Percentiles rank a stretch among this genome's conserved stretches.
Evolutionary conservation across 495 filamentous ascomycete genomes (phyloP).

Genomic region (Glonium stellatum): DNA sequence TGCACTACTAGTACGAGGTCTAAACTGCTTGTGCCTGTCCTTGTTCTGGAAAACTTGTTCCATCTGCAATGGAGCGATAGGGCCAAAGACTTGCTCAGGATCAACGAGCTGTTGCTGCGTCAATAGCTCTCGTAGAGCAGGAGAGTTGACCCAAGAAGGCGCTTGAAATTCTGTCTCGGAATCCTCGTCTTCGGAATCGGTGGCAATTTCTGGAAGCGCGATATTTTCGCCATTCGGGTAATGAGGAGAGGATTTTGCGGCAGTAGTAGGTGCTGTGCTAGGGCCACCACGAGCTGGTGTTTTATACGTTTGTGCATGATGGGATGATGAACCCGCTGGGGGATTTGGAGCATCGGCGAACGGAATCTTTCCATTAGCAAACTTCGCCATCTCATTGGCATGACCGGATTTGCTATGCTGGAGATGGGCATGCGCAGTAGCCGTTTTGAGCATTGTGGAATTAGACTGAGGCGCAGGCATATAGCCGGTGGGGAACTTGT

Average conservation of each 20-base stretch:
- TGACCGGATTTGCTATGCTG: slow-evolving; percentile 53
- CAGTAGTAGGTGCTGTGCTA: slow-evolving; percentile 38
- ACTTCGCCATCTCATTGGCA: slow-evolving; percentile 70
- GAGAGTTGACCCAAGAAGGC: slow-evolving; percentile 78
- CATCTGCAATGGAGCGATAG: slow-evolving; percentile 76
- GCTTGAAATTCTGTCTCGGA: slow-evolving; percentile 55
- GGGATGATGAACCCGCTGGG: slow-evolving; percentile 15
- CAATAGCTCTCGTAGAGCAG: slow-evolving; percentile 62
- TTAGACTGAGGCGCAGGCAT: slow-evolving; percentile 43
- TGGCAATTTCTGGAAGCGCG: slow-evolving; percentile 79
- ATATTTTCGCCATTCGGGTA: slow-evolving; percentile 76
- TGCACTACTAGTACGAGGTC: slow-evolving; percentile 81
- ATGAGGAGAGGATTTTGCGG: slow-evolving; percentile 61
- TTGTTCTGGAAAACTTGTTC: slow-evolving; percentile 91
- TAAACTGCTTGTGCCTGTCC: slow-evolving; percentile 74
- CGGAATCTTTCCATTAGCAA: slow-evolving; percentile 79
- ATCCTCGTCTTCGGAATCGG: slow-evolving; percentile 78
- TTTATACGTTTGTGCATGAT: slow-evolving; percentile 32
- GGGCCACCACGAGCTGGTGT: slow-evolving; percentile 41
- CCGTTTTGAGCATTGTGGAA: slow-evolving; percentile 27
- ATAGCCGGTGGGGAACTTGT: slow-evolving; percentile 59
- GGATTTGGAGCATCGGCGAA: slow-evolving; percentile 58
- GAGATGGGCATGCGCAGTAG: slow-evolving; percentile 41
- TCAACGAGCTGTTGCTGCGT: slow-evolving; percentile 73
- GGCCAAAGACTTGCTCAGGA: slow-evolving; percentile 82